Evolutionary conservation across 306 rosid genomes (phyloP), one percentile per base, ranked within the genome.

Genomic region (Vigna reflexopilosa): DNA sequence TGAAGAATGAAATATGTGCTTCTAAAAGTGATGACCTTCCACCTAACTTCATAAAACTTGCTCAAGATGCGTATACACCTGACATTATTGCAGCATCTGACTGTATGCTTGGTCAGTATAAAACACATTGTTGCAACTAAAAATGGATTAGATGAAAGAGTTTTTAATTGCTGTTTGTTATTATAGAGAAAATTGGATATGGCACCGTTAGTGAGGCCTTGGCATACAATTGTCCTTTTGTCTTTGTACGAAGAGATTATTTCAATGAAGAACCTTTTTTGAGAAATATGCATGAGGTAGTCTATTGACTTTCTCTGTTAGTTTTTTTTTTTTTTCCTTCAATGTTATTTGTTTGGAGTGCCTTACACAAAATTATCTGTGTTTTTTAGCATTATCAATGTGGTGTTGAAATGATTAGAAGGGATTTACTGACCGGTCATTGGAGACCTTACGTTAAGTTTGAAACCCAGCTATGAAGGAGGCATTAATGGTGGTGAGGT

Each of bases 221-320:
- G 83, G 93, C 98, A 61, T 95, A 67, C 90, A 87, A 86, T 83
- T 84, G 91, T 68, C 98, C 98, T n/a, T 95, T 95, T 91, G 97
- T 91, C 72, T 95, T 95, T 83, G 99, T 95, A 57, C 91, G 99
- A 44, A 87, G 99, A 87, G 99, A 95, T 82, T 95, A 95, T 86
- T 95, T 95, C 86, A 95, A 93, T 50, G 99, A 95, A 87, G 99
- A 95, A 70, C 98, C 98, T 1, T 95, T 93, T 86, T 83, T 95
- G 86, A 91, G 98, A 88, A 95, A 89, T 91, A 92, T 95, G 98
- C 98, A 91, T 61, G 98, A 93, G 98, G 98, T 95, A 69, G 47
- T 65, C 50, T 77, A 19, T 30, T 65, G 74, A 42, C 54, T 80
- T 57, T 34, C 17, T 78, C 66, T 54, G 36, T 78, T 32, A 52